Evolutionary conservation across 441 rosid species (phyloP), one percentile per base, ranked within the genome.

Genomic region (Corymbia citriodora): DNA sequence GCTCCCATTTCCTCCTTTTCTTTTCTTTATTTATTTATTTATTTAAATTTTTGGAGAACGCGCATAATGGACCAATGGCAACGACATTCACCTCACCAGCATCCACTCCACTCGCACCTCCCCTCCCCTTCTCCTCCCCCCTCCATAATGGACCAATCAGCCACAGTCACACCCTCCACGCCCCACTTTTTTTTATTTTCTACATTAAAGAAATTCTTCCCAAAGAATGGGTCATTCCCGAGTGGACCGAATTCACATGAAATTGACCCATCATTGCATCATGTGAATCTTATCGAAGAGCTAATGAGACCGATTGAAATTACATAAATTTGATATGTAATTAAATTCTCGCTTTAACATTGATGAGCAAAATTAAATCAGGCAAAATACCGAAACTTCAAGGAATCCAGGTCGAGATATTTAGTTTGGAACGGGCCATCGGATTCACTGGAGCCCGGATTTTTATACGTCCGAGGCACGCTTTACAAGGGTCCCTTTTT

Each of bases 1-100:
- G 11, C 49, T 18, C 27, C 13, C 27, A 9, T 18, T 5, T 9
- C 6, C 2, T 8, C 2, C 16, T 15, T 2, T 9, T 4, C 2
- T 5, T 27, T n/a, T n/a, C n/a, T n/a, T n/a, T n/a, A n/a, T n/a
- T n/a, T 40, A 40, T 40, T 40, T 40, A 40, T 40, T 40, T 40
- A 40, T 40, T 36, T 36, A 40, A 40, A 40, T 40, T 17, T 68
- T 8, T 2, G 1, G 9, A 40, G 85, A 6, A 74, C 85, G 85
- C 85, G 85, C 17, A 12, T 40, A 45, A 40, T 74, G 85, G 29
- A 21, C 85, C 85, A 74, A 74, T 74, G 52, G 85, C 52, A 74
- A 40, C 85, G 85, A 12, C 85, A 25, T 40, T 74, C 85, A 12
- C 48, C 52, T 74, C 52, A 45, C 85, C 85, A 74, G 7, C 85